Evolutionary conservation across 2,329 filamentous ascomycete species (phyloP).

Genomic region (Pseudogymnoascus sp.): DNA sequence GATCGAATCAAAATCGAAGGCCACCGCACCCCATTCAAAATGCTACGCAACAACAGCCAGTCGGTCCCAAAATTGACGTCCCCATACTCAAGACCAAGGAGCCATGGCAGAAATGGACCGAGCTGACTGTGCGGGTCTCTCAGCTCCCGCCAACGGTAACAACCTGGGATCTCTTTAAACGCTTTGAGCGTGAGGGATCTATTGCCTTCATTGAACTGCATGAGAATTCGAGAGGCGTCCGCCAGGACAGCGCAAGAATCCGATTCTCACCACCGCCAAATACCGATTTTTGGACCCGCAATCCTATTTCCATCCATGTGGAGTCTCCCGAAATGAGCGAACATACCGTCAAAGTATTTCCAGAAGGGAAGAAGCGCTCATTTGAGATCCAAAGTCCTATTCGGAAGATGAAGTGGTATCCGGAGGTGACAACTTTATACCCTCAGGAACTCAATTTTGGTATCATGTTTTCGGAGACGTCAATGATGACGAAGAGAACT

Average conservation of each 20-base stretch:
- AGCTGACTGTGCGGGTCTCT: slow-evolving; percentile 17
- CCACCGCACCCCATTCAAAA: background rate
- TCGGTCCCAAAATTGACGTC: background rate
- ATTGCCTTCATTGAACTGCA: slow-evolving; percentile 50
- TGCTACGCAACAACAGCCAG: background rate
- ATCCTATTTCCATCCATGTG: slow-evolving; percentile 18
- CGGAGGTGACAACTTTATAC: slow-evolving; percentile 33
- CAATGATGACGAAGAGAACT: slow-evolving; percentile 52
- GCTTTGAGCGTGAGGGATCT: slow-evolving; percentile 43
- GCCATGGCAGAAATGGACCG: slow-evolving; percentile 31
- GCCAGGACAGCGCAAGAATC: slow-evolving; percentile 37
- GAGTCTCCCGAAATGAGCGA: slow-evolving; percentile 16
- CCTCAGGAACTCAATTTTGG: slow-evolving; percentile 52
- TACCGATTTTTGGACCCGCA: slow-evolving; percentile 40
- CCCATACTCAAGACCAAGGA: slow-evolving; percentile 1
- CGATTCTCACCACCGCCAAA: slow-evolving; percentile 50
- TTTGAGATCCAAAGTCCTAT: slow-evolving; percentile 26
- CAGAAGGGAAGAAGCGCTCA: background rate
- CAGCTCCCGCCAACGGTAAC: slow-evolving; percentile 31
- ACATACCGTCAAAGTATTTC: slow-evolving; percentile 12
- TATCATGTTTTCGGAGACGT: slow-evolving; percentile 41
- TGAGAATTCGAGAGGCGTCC: slow-evolving; percentile 33
- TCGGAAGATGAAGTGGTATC: slow-evolving; percentile 25
- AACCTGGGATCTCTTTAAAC: slow-evolving; percentile 39
- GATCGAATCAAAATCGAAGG: background rate